Conservation (phyloP, 495 filamentous ascomycete species). For the Penicillium dipodomyicola region DNA sequence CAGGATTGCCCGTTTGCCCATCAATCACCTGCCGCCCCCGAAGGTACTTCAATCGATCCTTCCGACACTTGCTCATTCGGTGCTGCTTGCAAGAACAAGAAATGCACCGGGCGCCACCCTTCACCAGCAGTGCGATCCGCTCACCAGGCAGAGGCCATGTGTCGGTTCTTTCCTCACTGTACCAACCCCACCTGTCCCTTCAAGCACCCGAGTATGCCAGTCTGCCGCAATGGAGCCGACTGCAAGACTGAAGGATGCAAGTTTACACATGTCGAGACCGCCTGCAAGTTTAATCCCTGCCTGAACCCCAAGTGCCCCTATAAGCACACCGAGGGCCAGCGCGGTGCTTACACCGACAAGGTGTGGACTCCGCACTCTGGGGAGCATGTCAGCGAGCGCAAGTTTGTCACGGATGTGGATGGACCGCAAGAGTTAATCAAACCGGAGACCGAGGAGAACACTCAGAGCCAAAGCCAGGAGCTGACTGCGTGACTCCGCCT, state of each 20-base stretch:
- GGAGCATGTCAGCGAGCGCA: constrained; percentile 82
- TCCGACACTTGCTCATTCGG: constrained; percentile 80
- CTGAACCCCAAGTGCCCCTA: constrained; percentile 79
- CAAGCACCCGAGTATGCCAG: constrained; percentile 74
- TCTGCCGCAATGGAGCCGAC: constrained; percentile 91
- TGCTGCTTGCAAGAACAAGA: constrained; percentile 88
- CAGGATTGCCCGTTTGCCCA: constrained; percentile 90
- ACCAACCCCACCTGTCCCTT: constrained; percentile 83
- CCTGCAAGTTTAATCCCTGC: constrained; percentile 91
- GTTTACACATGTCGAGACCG: constrained; percentile 77
- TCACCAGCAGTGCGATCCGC: constrained; percentile 78
- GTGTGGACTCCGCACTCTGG: constrained; percentile 74
- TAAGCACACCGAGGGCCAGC: constrained; percentile 89
- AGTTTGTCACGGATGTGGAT: constrained; percentile 74
- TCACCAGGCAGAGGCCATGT: constrained; percentile 80
- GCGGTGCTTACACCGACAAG: constrained; percentile 76
- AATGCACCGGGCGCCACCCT: constrained; percentile 88
- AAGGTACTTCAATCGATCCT: constrained; percentile 75
- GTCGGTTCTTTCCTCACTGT: constrained; percentile 94
- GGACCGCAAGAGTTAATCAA: constrained; percentile 75
- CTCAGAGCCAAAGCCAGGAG: constrained; percentile 36
- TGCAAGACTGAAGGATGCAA: constrained; percentile 82
- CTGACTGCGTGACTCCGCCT: constrained; percentile 38
- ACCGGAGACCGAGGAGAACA: constrained; percentile 50
- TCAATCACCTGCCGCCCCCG: constrained; percentile 86